Base-by-base conservation (phyloP, 495 filamentous ascomycete genomes). In the Aspergillus avenaceus region DNA sequence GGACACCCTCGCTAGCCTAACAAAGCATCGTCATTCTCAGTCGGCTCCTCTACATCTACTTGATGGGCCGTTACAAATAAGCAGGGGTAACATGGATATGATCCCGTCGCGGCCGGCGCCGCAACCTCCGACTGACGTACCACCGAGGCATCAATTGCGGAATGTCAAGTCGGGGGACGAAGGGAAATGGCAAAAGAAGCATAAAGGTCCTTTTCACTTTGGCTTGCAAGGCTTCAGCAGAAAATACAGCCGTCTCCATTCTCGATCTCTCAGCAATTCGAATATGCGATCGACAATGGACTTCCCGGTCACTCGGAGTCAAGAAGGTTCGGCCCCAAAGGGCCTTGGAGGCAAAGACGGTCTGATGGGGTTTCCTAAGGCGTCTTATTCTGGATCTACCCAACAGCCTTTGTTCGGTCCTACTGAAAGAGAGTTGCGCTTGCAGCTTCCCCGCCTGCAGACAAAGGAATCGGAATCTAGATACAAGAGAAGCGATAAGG, bases 51-150 rank as follows among this genome's bases (percentile, higher is more conserved):
- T 60, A n/a, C 52, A 60, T 11, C 44, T 60, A 14, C 47, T 67
- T 21, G 62, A 64, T 18, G 47, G 53, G 7, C 68, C 71, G 24
- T 48, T 72, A 32, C 66, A 71, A 41, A 66, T 71, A 38, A 68
- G 68, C 46, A 64, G 68, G 32, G 63, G 68, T 11, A 63, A 65
- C 27, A 66, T 67, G 42, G 67, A 67, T 26, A 61, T 72, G 56
- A 60, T 68, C 12, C 58, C 72, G 3, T 68, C 61, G 7, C 66
- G 72, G 14, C 59, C 64, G 13, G 61, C 71, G 7, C 72, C 72
- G 14, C 58, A 45, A 11, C 69, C 70, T 18, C 70, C 72, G 9
- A 25, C 46, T 27, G 37, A 46, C 24, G 12, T 21, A 4, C 43
- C 32, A 14, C 18, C 37, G 25, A 31, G 32, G 3, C 27, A 43